phyloP scores from a whole-genome alignment of 306 rosid species.

The Biancaea sappan region DNA sequence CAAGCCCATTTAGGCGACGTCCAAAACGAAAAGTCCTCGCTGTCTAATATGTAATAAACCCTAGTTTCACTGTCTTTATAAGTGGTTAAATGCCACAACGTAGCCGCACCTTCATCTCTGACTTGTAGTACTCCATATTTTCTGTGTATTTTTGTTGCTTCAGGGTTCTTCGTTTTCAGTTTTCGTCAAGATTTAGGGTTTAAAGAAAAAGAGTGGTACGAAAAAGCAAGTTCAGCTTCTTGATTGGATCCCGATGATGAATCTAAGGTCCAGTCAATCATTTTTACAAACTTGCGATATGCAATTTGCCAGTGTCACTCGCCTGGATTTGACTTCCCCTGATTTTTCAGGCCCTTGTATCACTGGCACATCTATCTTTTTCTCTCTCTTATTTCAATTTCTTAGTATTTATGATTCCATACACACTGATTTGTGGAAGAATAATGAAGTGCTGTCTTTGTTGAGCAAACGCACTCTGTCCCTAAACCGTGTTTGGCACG shows the following conservation, averaged over 20 bases:
- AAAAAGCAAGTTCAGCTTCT: conserved; percentile 77
- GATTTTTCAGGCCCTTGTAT: conserved; percentile 74
- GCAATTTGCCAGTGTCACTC: conserved; percentile 62
- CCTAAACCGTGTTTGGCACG: conserved; percentile 44
- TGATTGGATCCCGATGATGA: conserved; percentile 38
- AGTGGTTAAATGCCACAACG: background rate
- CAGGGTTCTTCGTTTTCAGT: background rate
- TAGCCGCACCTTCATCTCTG: background rate
- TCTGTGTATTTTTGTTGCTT: background rate
- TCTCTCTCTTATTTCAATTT: background rate
- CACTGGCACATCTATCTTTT: conserved; percentile 43
- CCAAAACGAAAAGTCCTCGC: background rate
- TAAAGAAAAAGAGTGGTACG: no score
- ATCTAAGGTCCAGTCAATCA: conserved; percentile 43
- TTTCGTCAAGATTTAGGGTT: background rate
- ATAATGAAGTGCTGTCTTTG: background rate
- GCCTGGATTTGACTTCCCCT: conserved; percentile 55
- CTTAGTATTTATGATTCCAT: background rate
- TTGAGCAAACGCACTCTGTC: conserved; percentile 94
- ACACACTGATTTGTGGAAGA: background rate
- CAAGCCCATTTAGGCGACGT: background rate
- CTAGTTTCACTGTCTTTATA: background rate
- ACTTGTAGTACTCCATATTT: background rate
- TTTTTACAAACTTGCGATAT: conserved; percentile 58
- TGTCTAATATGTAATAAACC: background rate